phyloP scores from a whole-genome alignment of 805 yeast species.

The Wickerhamomyces tratensis region DNA sequence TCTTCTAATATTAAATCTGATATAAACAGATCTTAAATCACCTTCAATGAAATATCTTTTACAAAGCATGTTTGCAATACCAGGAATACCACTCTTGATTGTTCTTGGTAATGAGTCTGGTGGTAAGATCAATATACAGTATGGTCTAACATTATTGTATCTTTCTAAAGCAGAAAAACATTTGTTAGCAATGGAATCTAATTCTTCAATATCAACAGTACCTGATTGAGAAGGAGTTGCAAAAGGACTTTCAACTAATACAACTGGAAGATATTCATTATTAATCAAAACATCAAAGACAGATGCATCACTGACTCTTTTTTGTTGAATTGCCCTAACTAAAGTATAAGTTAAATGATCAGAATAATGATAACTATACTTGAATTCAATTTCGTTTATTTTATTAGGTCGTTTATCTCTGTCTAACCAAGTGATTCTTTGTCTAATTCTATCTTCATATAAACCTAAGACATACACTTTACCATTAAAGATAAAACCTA shows the following conservation, averaged over 20 bases:
- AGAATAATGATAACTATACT: constrained; percentile 64
- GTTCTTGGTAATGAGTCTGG: constrained; percentile 80
- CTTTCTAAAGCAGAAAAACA: constrained; percentile 36
- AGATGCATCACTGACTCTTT: constrained; percentile 80
- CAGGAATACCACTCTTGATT: constrained; percentile 75
- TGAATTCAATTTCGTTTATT: constrained; percentile 6
- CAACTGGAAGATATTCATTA: constrained; percentile 69
- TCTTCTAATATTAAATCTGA: constrained; percentile 63
- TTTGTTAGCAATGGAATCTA: constrained; percentile 40
- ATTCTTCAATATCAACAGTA: constrained; percentile 24
- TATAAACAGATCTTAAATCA: constrained; percentile 65
- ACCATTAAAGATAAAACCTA: constrained; percentile 84
- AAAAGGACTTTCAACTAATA: constrained; percentile 67
- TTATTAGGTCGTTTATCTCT: constrained; percentile 21
- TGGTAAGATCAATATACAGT: constrained; percentile 73
- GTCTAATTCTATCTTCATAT: constrained; percentile 86
- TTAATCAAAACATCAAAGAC: constrained; percentile 79
- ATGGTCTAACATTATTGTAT: constrained; percentile 67
- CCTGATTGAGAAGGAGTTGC: constrained; percentile 26
- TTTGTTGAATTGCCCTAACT: constrained; percentile 55
- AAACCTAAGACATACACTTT: constrained; percentile 82
- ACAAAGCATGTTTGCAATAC: constrained; percentile 85
- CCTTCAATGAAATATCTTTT: constrained; percentile 74
- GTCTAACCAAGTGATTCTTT: constrained; percentile 59
- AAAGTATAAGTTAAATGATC: constrained; percentile 81